phyloP scores from a whole-genome alignment of 2,329 filamentous ascomycete genomes.

The Lasiodiplodia citricola region DNA sequence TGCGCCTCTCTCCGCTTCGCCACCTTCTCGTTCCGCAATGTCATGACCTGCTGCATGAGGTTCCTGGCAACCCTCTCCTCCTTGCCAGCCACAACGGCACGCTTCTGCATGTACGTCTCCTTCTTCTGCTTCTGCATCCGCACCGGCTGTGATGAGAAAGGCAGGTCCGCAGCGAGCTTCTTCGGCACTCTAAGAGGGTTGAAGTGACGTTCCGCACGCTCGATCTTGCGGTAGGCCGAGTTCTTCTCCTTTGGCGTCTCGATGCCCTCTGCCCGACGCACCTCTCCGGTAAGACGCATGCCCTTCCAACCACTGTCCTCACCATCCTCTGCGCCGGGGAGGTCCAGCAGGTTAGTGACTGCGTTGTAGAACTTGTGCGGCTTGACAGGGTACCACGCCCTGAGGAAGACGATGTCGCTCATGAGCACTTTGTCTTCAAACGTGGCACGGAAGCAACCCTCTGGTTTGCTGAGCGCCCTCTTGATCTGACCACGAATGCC shows the following conservation, averaged over 20 bases:
- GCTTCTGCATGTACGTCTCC: constrained; percentile 91
- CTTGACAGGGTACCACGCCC: constrained; percentile 96
- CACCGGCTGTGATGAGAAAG: constrained; percentile 90
- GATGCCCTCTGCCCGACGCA: constrained; percentile 77
- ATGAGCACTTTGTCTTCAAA: constrained; percentile 99
- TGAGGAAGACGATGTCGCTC: constrained; percentile 93
- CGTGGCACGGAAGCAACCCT: constrained; percentile 94
- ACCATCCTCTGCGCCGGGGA: constrained; percentile 38
- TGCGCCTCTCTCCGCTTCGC: constrained; percentile 84
- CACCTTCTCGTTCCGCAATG: constrained; percentile 86
- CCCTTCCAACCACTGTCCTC: constrained; percentile 69
- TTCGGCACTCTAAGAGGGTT: constrained; percentile 74
- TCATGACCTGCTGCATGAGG: constrained; percentile 90
- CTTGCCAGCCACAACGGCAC: constrained; percentile 77
- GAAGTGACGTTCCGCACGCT: constrained; percentile 56
- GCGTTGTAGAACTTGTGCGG: constrained; percentile 97
- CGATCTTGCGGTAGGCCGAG: constrained; percentile 76
- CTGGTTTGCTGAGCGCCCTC: constrained; percentile 87
- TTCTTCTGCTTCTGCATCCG: constrained; percentile 79
- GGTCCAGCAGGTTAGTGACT: constrained; percentile 85
- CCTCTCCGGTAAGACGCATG: constrained; percentile 93
- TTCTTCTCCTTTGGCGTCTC: constrained; percentile 81
- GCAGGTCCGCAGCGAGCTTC: constrained; percentile 80
- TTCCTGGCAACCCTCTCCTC: constrained; percentile 90
- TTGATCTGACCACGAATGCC: constrained; percentile 98